These are phyloP conservation scores for Schwanniomyces polymorphus DNA, from an alignment of 805 yeast species.

Conservation along the genomic window DNA sequence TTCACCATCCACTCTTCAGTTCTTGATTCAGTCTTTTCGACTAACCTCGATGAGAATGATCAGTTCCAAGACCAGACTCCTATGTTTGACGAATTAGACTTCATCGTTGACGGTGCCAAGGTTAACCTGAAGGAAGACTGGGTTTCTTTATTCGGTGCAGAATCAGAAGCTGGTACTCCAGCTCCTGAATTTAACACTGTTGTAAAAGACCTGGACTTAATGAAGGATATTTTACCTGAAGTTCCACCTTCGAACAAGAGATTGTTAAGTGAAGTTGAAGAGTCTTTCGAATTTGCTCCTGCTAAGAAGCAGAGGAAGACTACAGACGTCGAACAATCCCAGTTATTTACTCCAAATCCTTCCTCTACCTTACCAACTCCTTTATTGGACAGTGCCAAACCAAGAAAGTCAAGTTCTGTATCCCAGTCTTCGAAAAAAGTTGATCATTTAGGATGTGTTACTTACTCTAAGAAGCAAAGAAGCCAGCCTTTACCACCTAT, in stretches of 20 bases:
- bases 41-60: constrained; percentile 32
- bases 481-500: constrained; percentile 71
- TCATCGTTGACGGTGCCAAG: constrained; percentile 39
- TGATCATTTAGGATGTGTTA: constrained; percentile 74
- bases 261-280: constrained; percentile 23
- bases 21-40: constrained; percentile 51
- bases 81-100: constrained; percentile 58
- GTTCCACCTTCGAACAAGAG: constrained; percentile 20
- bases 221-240: constrained; percentile 4
- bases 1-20: constrained; percentile 53
- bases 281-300: constrained; percentile 21
- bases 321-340: constrained; percentile 8
- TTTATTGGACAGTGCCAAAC: constrained; percentile 17
- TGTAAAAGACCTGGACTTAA: constrained; percentile 4
- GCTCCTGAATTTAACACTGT: constrained; percentile 4
- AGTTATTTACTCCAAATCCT: constrained; percentile 29
- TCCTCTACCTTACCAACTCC: constrained; percentile 36
- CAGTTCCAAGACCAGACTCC: constrained; percentile 47
- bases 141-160: constrained; percentile 57
- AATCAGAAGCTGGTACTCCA: constrained; percentile 9
- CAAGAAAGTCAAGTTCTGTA: constrained; percentile 3
- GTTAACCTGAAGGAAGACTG: constrained; percentile 49
- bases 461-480: constrained; percentile 79
- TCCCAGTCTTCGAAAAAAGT: constrained; percentile 27
- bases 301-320: constrained; percentile 4